Evolutionary conservation across 2,329 filamentous ascomycete genomes (phyloP).

Genomic region (Fusarium globosum): DNA sequence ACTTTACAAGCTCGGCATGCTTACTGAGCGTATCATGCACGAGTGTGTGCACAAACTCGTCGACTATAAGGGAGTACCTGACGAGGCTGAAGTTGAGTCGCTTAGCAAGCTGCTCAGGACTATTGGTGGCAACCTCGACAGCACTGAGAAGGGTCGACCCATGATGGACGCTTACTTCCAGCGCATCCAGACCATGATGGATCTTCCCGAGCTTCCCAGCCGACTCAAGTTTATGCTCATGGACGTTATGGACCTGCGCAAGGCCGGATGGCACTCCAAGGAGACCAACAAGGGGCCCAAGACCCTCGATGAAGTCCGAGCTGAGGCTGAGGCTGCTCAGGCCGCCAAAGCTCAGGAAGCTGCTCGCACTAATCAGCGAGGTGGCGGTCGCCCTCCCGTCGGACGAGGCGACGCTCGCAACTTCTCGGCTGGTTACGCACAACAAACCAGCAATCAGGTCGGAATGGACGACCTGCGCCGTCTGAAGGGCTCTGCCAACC

Average conservation of each 20-base stretch:
- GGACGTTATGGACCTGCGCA: constrained; percentile 89
- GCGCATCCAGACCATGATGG: constrained; percentile 84
- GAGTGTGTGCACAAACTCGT: constrained; percentile 97
- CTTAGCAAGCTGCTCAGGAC: constrained; percentile 92
- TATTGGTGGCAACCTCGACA: constrained; percentile 88
- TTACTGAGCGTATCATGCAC: constrained; percentile 99
- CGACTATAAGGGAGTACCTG: constrained; percentile 91
- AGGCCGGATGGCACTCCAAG: constrained; percentile 83
- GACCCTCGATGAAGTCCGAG: constrained; percentile 92
- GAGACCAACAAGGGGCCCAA: constrained; percentile 94
- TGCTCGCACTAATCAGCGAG: constrained; percentile 70
- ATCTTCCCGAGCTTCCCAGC: constrained; percentile 83
- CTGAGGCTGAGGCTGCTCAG: constrained; percentile 80
- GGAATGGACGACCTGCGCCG: constrained; percentile 91
- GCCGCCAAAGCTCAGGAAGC: constrained; percentile 84
- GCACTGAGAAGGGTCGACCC: constrained; percentile 81
- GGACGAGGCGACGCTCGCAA: constrained; percentile 90
- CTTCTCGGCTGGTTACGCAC: constrained; percentile 77
- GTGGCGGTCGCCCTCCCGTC: constrained; percentile 75
- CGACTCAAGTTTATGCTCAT: constrained; percentile 96
- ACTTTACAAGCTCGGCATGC: constrained; percentile 97
- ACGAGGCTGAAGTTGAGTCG: constrained; percentile 96
- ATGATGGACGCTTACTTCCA: constrained; percentile 96
- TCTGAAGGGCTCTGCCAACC: constrained; percentile 73
- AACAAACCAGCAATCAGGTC: constrained; percentile 85